Base-by-base conservation (phyloP, 2,329 filamentous ascomycete genomes). In the Colletotrichum viniferum region DNA sequence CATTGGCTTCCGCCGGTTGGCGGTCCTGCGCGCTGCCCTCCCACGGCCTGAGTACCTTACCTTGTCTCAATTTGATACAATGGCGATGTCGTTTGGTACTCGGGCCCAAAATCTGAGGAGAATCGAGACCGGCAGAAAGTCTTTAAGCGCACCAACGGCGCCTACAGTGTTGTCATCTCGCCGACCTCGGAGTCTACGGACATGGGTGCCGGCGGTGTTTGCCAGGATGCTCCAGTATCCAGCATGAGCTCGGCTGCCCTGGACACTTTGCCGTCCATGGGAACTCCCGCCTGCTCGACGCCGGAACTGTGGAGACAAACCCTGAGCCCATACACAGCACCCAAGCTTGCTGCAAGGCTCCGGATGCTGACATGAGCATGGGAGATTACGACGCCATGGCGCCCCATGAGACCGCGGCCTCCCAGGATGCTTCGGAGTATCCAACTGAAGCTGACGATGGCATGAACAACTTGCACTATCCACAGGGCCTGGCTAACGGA, bases 161-260 rank as follows among this genome's bases (percentile, higher is more conserved):
- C 38, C 18, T 43, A 43, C 3, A 43, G 38, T n/a, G 18, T 43
- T n/a, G 38, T 43, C 0, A 43, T 43, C 18, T 43, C 38, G 18
- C 38, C 38, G 18, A 43, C 38, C 38, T 43, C 38, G 9, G 38
- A 10, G 0, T 0, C 38, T n/a, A 43, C 38, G 9, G 38, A 43
- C 38, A 43, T n/a, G 9, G 38, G 38, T 43, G 3, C 9, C 38
- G 18, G 38, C 38, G 18, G 38, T 21, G n/a, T 21, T 48, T 21
- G 43, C 10, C 3, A 48, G 0, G 6, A 0, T 0, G 43, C 43
- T 13, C 43, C n/a, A 21, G 5, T 12, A 7, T 7, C 36, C 16
- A 0, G 10, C 18, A 48, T 48, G 43, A 48, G 0, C 3, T 48
- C 43, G 43, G 43, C 43, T 0, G n/a, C 43, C 43, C n/a, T 0